Evolutionary conservation across 306 rosid species (phyloP).

Genomic region (Carpinus fangiana): DNA sequence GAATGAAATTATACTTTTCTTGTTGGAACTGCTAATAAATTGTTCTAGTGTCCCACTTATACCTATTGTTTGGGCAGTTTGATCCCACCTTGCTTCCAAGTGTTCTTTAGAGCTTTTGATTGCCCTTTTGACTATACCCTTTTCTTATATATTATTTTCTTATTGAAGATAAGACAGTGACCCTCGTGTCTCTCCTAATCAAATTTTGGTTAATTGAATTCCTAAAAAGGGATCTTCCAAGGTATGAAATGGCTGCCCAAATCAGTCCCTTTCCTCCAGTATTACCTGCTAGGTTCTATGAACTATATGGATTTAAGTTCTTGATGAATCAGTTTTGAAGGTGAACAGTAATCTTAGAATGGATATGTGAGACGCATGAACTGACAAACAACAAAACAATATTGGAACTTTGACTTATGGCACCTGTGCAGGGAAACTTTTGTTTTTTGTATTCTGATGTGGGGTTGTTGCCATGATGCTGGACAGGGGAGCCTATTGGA

Average conservation of each 20-base stretch:
- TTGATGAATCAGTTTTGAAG: neutral
- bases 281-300: too few species aligned
- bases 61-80: conserved; percentile 63
- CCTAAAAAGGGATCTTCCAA: too few species aligned
- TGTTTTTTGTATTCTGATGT: conserved; percentile 38
- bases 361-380: conserved; percentile 14
- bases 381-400: conserved; percentile 28
- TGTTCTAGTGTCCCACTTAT: conserved; percentile 41
- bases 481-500: conserved; percentile 39
- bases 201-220: conserved; percentile 16
- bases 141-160: conserved; percentile 35
- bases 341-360: conserved; percentile 16
- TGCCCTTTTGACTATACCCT: conserved; percentile 60
- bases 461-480: conserved; percentile 75
- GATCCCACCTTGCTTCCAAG: conserved; percentile 48
- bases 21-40: conserved; percentile 38
- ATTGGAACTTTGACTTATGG: conserved; percentile 33
- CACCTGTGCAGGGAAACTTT: conserved; percentile 29
- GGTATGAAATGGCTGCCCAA: too few species aligned
- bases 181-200: conserved; percentile 37
- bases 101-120: conserved; percentile 49
- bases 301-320: too few species aligned
- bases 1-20: conserved; percentile 21
- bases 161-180: conserved; percentile 43
- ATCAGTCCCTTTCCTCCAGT: too few species aligned